Evolutionary conservation across 768 basidiomycete species (phyloP), one percentile per base, ranked within the genome.

Genomic region (Russula olivacea): DNA sequence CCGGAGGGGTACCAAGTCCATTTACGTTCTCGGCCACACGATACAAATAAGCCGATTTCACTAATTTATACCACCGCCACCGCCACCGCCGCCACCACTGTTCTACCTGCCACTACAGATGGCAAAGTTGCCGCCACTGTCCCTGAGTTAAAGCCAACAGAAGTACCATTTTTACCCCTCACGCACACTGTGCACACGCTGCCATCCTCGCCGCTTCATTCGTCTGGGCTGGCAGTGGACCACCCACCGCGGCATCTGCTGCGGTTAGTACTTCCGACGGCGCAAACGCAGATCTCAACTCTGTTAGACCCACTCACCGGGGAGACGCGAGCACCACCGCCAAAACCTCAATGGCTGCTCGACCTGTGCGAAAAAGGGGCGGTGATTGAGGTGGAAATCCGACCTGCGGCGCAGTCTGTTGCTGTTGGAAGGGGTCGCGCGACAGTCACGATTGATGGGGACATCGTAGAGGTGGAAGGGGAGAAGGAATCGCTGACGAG

Each of bases 281-380:
- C 90, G 21, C 88, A 87, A 65, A 91, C 85, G 70, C 84, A 87
- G 71, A 81, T 86, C 50, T 82, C 86, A 36, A 87, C 88, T 2
- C 81, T 95, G 40, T 77, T 81, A 53, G 91, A 96, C 73, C 94
- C 94, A 11, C 76, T 96, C 64, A 89, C 88, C 28, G 88, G 87
- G 17, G 83, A 87, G 74, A 79, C 77, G 59, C 80, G 80, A 50
- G 77, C 76, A 19, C 81, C 84, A 5, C 82, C 83, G 61, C 76
- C 80, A 40, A 85, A 82, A 65, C 90, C 93, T 9, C 75, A 75
- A 50, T 96, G 95, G 94, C 75, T 90, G 58, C 69, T 79, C 23
- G 82, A 84, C 54, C 73, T 92, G 61, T 81, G 86, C 68, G 85
- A 83, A 55, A 76, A 74, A 28, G 83, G 84, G 0, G 83, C 80